A percentile compares a stretch with the other conserved stretches of the same genome.
Conservation (phyloP, 2,329 filamentous ascomycete species). For the Lasiodiplodia theobromae region DNA sequence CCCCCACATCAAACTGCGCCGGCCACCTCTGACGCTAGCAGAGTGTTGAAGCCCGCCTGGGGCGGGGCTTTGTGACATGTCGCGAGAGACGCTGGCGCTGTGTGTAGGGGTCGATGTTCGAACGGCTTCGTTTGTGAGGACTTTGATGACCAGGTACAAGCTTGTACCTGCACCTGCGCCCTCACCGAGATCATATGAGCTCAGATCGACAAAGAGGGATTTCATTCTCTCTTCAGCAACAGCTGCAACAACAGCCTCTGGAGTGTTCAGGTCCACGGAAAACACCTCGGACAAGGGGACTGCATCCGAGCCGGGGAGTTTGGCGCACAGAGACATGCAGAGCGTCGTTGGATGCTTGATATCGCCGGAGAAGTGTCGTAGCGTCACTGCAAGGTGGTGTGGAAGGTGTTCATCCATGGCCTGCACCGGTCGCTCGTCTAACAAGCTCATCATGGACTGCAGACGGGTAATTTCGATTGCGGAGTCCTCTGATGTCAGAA, state of each 20-base stretch:
- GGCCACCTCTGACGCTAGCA: constrained; percentile 50
- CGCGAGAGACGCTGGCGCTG: constrained; percentile 39
- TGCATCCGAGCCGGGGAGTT: constrained; percentile 68
- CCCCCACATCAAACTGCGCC: constrained; percentile 71
- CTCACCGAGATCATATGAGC: constrained; percentile 74
- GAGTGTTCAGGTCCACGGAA: constrained; percentile 76
- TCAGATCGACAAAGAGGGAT: constrained; percentile 88
- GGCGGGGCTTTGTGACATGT: constrained; percentile 38
- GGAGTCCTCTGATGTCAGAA: constrained; percentile 91
- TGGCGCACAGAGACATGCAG: constrained; percentile 78
- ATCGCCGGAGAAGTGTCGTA: constrained; percentile 81
- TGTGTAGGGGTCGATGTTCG: constrained; percentile 40
- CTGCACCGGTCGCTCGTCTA: constrained; percentile 79
- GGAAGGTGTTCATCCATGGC: constrained; percentile 73
- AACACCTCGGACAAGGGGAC: constrained; percentile 83
- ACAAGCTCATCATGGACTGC: constrained; percentile 94
- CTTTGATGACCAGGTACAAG: constrained; percentile 83
- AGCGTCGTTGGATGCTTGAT: constrained; percentile 75
- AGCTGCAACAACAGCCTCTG: constrained; percentile 72
- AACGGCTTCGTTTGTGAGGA: constrained; percentile 67
- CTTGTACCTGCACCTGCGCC: constrained; percentile 71
- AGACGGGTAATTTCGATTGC: constrained; percentile 89
- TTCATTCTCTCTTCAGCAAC: constrained; percentile 73
- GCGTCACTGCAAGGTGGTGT: constrained; percentile 82
- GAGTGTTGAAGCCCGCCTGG: constrained; percentile 39